These are phyloP conservation scores for Pleurotus giganteus DNA, from an alignment of 768 basidiomycete genomes.

Conservation along the genomic window DNA sequence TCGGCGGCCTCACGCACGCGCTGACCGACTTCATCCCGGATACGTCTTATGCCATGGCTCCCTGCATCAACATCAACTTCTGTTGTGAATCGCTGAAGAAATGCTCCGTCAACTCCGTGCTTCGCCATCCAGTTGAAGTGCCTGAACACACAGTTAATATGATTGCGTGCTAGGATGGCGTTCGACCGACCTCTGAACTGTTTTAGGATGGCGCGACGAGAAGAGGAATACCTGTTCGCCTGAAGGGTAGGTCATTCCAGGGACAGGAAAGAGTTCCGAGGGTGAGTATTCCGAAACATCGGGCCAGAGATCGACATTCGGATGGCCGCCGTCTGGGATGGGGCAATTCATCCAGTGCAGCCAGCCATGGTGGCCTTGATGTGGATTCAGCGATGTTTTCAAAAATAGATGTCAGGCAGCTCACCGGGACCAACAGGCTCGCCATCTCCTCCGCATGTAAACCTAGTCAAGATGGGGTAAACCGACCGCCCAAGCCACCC, in stretches of 20 bases:
- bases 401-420: background rate
- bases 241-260: constrained; percentile 55
- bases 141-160: constrained; percentile 23
- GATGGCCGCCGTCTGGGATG: constrained; percentile 63
- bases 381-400: background rate
- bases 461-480: constrained; percentile 42
- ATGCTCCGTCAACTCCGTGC: constrained; percentile 77
- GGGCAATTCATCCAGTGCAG: constrained; percentile 80
- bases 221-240: constrained; percentile 70
- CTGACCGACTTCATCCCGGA: constrained; percentile 75
- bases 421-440: constrained; percentile 61
- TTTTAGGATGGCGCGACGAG: constrained; percentile 74
- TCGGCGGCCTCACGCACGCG: constrained; percentile 76
- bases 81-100: constrained; percentile 74
- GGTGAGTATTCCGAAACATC: constrained; percentile 69
- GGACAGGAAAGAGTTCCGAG: constrained; percentile 68
- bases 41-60: constrained; percentile 53
- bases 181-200: constrained; percentile 53
- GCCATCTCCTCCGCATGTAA: constrained; percentile 69
- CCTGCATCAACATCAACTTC: constrained; percentile 59
- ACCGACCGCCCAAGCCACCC: background rate
- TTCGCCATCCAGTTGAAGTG: constrained; percentile 87
- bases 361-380: constrained; percentile 76
- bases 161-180: too few species aligned
- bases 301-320: constrained; percentile 79